Percentiles rank a stretch among this genome's conserved stretches.
Evolutionary conservation across 2,329 filamentous ascomycete genomes (phyloP).

Genomic region (Fusarium bactridioides): DNA sequence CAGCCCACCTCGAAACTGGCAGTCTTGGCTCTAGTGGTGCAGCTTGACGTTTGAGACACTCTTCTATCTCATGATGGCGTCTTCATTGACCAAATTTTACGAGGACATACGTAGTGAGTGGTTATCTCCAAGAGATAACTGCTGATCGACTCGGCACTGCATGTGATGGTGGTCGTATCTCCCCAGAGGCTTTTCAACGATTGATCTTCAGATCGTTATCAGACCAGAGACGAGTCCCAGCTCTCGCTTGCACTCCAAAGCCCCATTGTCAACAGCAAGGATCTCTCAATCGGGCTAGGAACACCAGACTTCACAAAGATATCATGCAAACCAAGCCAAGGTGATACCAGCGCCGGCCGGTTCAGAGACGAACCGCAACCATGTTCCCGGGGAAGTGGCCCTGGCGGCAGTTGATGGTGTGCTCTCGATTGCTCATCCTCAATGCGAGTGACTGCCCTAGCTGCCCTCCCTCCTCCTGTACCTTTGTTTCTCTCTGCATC

Average conservation of each 20-base stretch:
- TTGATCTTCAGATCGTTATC: slow-evolving; percentile 30
- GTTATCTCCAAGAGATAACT: background rate
- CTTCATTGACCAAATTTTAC: background rate
- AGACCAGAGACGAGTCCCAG: slow-evolving; percentile 34
- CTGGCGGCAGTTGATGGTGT: slow-evolving; percentile 37
- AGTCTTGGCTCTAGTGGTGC: slow-evolving; percentile 1
- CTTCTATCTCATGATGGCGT: slow-evolving; percentile 17
- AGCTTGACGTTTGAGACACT: slow-evolving; percentile 18
- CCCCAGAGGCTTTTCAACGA: slow-evolving; percentile 8
- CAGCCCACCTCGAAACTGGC: slow-evolving; percentile 29
- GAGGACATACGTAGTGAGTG: background rate
- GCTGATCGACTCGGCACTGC: slow-evolving; percentile 10
- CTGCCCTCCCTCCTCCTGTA: background rate
- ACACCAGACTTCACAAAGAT: slow-evolving; percentile 20
- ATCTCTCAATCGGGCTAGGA: slow-evolving; percentile 33
- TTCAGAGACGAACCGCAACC: slow-evolving; percentile 25
- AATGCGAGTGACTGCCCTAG: background rate
- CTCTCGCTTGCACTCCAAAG: slow-evolving; percentile 33
- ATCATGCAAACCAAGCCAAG: slow-evolving; percentile 24
- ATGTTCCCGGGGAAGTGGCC: slow-evolving; percentile 36
- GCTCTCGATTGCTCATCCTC: slow-evolving; percentile 2
- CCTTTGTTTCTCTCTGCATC: slow-evolving; percentile 9
- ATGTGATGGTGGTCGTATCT: slow-evolving; percentile 28
- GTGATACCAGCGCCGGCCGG: slow-evolving; percentile 13
- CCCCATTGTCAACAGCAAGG: slow-evolving; percentile 27